These are phyloP conservation scores for Samsoniella hepiali DNA, from an alignment of 2,329 filamentous ascomycete genomes.

Conservation along the genomic window DNA sequence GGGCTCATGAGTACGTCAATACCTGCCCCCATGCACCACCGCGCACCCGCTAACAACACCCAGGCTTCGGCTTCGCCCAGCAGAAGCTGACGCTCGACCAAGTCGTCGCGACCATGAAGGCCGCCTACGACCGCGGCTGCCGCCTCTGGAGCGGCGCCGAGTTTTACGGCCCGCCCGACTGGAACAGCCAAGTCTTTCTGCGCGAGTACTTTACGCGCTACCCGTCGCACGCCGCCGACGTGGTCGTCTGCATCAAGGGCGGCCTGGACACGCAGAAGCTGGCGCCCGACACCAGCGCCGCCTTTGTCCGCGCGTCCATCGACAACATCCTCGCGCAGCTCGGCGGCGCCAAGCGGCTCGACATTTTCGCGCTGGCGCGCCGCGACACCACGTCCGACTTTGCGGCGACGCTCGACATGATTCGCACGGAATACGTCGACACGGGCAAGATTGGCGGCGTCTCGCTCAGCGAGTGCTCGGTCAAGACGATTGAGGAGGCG, in stretches of 20 bases:
- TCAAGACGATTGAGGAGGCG: constrained; percentile 47
- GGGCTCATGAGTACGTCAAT: constrained; percentile 50
- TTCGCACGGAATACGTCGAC: constrained; percentile 49
- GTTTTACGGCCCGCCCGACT: constrained; percentile 59
- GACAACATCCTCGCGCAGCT: constrained; percentile 52
- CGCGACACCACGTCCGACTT: constrained; percentile 50
- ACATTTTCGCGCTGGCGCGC: constrained; percentile 58
- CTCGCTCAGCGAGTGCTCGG: constrained; percentile 50
- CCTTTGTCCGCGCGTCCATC: constrained; percentile 53
- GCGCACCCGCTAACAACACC: constrained; percentile 28
- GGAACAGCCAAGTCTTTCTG: constrained; percentile 58
- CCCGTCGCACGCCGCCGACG: constrained; percentile 60
- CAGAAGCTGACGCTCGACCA: constrained; percentile 39
- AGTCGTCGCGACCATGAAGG: constrained; percentile 53
- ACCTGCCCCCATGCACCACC: neutral
- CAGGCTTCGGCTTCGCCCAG: constrained; percentile 8
- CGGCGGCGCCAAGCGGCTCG: constrained; percentile 56
- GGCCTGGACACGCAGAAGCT: constrained; percentile 37
- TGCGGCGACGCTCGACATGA: constrained; percentile 40
- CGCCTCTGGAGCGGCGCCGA: constrained; percentile 62
- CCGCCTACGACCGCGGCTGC: constrained; percentile 44
- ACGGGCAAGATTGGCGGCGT: constrained; percentile 51
- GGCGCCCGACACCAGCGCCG: constrained; percentile 49
- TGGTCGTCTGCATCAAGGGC: constrained; percentile 63
- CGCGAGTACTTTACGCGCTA: constrained; percentile 61